Percentiles rank a stretch among this genome's conserved stretches.
phyloP scores from a whole-genome alignment of 192 early-diverging fungal species.

The Diversispora eburnea region DNA sequence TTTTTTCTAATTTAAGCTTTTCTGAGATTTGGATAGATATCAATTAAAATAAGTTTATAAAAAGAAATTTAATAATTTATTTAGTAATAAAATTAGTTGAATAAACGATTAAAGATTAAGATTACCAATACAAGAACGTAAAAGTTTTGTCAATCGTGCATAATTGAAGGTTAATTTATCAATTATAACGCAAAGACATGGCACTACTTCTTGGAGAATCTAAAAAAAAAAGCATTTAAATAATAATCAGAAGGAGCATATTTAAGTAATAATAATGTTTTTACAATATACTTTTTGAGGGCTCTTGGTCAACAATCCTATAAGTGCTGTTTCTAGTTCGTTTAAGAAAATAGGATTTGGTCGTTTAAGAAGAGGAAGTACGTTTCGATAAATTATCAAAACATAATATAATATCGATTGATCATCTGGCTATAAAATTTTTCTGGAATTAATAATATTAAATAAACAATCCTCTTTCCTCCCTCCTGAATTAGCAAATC shows the following conservation, averaged over 20 bases:
- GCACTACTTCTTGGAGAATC: constrained; percentile 63
- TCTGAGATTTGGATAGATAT: constrained; percentile 19
- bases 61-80: not conserved
- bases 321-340: constrained; percentile 59
- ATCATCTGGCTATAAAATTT: constrained; percentile 43
- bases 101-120: not conserved
- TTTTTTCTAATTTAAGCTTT: constrained; percentile 51
- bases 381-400: constrained; percentile 52
- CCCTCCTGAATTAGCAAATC: not conserved
- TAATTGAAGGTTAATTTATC: constrained; percentile 56
- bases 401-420: constrained; percentile 48
- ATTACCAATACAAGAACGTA: constrained; percentile 41
- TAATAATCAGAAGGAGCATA: not conserved
- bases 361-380: constrained; percentile 45
- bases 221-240: constrained; percentile 23
- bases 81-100: not conserved
- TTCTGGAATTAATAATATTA: not conserved
- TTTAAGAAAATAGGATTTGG: constrained; percentile 53
- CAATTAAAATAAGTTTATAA: not conserved
- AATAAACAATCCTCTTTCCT: not conserved
- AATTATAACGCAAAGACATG: constrained; percentile 70
- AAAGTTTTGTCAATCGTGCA: constrained; percentile 42
- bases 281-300: constrained; percentile 37
- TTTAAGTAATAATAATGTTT: not conserved
- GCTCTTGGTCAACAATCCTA: constrained; percentile 52